Percentiles rank a stretch among this genome's conserved stretches.
Conservation (phyloP, 306 rosid species). For the Nissolia schottii region DNA sequence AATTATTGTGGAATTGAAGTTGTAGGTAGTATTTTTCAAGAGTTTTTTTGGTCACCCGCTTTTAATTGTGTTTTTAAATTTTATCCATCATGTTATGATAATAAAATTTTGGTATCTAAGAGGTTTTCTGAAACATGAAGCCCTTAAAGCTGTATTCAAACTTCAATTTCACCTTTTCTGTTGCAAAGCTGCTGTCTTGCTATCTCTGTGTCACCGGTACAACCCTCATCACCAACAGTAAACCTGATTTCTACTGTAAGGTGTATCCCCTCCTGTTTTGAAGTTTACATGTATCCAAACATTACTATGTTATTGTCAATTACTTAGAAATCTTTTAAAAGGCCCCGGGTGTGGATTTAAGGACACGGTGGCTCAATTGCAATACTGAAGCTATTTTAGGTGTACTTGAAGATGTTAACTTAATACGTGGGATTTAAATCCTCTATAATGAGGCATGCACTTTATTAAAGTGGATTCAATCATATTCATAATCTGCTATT, state of each 20-base stretch:
- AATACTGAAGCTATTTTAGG: background rate
- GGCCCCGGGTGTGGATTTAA: background rate
- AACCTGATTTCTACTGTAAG: background rate
- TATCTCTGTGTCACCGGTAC: background rate
- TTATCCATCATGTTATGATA: constrained; percentile 12
- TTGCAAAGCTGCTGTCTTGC: background rate
- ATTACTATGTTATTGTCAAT: constrained; percentile 1
- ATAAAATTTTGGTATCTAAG: background rate
- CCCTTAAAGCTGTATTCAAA: background rate
- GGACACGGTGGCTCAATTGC: constrained; percentile 3
- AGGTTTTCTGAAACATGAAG: constrained; percentile 4
- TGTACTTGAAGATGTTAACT: background rate
- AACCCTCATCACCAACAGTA: background rate
- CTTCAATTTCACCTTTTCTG: background rate
- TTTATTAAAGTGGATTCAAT: background rate
- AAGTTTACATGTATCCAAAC: background rate
- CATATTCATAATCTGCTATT: background rate
- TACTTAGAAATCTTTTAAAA: background rate
- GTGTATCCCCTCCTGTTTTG: background rate
- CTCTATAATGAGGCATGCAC: background rate
- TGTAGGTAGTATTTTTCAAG: background rate
- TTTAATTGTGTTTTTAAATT: background rate
- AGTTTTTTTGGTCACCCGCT: background rate
- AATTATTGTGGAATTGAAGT: constrained; percentile 4
- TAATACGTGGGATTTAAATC: background rate